A percentile compares a stretch with the other conserved stretches of the same genome.
These are phyloP conservation scores for Suillus hirtellus DNA, from an alignment of 768 basidiomycete genomes.

Conservation along the genomic window DNA sequence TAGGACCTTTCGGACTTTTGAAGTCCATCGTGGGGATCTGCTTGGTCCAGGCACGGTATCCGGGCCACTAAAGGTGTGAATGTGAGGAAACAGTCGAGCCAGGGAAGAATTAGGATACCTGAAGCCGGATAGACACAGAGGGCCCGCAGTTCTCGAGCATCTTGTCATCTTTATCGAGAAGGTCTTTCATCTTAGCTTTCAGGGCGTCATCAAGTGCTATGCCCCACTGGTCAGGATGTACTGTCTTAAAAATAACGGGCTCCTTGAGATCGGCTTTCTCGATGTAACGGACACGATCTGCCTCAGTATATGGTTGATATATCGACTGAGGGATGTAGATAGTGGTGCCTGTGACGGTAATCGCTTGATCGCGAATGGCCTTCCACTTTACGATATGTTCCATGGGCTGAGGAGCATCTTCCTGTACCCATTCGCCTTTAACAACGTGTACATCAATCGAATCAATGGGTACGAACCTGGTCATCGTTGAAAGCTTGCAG, in stretches of 20 bases:
- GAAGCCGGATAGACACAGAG: conserved; percentile 76
- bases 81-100: neutral
- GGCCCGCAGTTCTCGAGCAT: conserved; percentile 76
- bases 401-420: conserved; percentile 22
- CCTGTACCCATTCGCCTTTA: conserved; percentile 14
- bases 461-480: neutral
- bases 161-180: conserved; percentile 57
- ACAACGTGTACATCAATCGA: neutral
- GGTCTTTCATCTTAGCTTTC: conserved; percentile 54
- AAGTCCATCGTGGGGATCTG: conserved; percentile 85
- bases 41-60: conserved; percentile 73
- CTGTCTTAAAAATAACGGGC: conserved; percentile 63
- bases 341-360: conserved; percentile 34
- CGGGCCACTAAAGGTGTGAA: conserved; percentile 62
- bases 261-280: conserved; percentile 62
- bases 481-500: neutral
- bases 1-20: conserved; percentile 72
- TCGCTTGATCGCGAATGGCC: conserved; percentile 12
- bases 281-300: conserved; percentile 75
- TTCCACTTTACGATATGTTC: conserved; percentile 32
- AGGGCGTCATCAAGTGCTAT: conserved; percentile 65
- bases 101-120: conserved; percentile 43
- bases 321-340: conserved; percentile 68
- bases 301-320: conserved; percentile 77
- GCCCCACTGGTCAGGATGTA: conserved; percentile 56